Base-by-base conservation (phyloP, 2,329 filamentous ascomycete genomes). In the Stylonectria norvegica region DNA sequence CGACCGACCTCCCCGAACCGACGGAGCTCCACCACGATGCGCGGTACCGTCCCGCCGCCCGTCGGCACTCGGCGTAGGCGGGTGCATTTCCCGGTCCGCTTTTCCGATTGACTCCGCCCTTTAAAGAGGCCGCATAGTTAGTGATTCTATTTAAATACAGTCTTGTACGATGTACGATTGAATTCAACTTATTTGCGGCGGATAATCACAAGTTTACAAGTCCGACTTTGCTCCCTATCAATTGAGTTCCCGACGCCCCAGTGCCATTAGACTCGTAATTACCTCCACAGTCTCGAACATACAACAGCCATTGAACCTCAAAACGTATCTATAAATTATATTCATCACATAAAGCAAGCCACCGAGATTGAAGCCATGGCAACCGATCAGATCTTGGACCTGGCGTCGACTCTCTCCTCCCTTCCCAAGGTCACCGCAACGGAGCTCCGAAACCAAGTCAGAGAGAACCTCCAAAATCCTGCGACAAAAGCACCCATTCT, bases 401-500 rank as follows among this genome's bases (percentile, higher is more conserved):
- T 29, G 27, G 38, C 42, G 12, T 14, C 31, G 25, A 34, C 35
- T 14, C 45, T 52, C 12, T 22, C 37, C 8, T 42, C 48, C 14
- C 43, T 53, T 2, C 46, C 48, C 18, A 35, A 39, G 5, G 36
- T 46, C 5, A 38, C 40, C 12, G 38, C 42, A 12, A 40, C 31
- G n/a, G 19, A 34, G 11, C 40, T 53, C 18, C 43, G 48, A 5
- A 36, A 27, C 9, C 48, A 40, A 12, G 34, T 41, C 17, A 34
- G 16, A 6, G 31, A 43, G 14, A 23, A 43, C 9, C 46, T 51
- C 11, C 40, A 42, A 20, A 38, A 20, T n/a, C 36, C 49, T 2
- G 41, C 43, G 4, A 40, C 30, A 17, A 42, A 48, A 22, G 45
- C 55, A 2, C 59, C 61, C 20, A 50, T 63, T 27, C 62, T 68